Evolutionary conservation across 1,284 basidiomycete species (phyloP), one percentile per base, ranked within the genome.

Genomic region (Takashimella tepidaria): DNA sequence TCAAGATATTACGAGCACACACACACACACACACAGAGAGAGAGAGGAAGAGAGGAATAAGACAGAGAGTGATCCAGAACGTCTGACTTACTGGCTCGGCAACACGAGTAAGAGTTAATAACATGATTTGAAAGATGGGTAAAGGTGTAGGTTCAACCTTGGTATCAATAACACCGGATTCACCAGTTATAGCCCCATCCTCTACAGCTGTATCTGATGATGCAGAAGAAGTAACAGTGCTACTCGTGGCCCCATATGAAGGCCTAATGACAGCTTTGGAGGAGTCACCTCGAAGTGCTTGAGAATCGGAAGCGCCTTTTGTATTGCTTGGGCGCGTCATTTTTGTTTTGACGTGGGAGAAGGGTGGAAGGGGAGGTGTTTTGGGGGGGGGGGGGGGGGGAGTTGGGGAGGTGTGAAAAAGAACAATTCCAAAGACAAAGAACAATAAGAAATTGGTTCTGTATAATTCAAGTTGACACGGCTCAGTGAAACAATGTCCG

Each of bases 91-190:
- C 55, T 25, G 61, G 61, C 47, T 64, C 63, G 11, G 57, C 58
- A 16, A 62, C 55, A 21, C 63, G 47, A 26, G 58, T 55, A 41
- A 60, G 54, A 31, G 55, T 58, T 37, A 64, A 49, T 2, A 64
- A 49, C 12, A 53, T 20, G 27, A 64, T 59, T 50, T 64, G 62
- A 3, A 44, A 46, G 54, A 58, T 58, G 37, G 53, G 51, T 48
- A 63, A 50, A 5, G 62, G 62, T 13, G 47, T 58, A 10, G 53
- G 52, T 41, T 59, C 42, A 20, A 21, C 8, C 42, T 43, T 22
- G n/a, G n/a, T n/a, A 6, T 22, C 40, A 21, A 8, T 37, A 8
- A 37, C 31, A 37, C 31, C 31, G 16, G 31, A 37, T 8, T 37
- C 31, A 37, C 16, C 16, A 16, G 31, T 16, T 8, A 37, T 16